Conservation (phyloP, 2,329 filamentous ascomycete species). For the Beauveria australis region DNA sequence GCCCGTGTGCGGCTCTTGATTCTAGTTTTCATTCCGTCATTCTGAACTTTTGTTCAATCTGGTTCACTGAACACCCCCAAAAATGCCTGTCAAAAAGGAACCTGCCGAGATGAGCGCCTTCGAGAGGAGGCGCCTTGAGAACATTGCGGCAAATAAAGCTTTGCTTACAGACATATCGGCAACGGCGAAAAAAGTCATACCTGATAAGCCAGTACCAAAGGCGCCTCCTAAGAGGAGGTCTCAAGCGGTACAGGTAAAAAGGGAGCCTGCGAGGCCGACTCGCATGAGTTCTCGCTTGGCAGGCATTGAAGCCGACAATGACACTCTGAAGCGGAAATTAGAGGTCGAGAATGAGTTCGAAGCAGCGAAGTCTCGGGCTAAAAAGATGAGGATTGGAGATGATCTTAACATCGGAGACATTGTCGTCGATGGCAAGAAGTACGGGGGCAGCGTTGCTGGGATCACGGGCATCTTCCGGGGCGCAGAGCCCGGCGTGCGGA, state of each 20-base stretch:
- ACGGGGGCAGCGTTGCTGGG: conserved; percentile 59
- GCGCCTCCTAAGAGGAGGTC: conserved; percentile 26
- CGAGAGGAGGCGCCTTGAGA: conserved; percentile 74
- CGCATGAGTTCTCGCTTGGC: conserved; percentile 52
- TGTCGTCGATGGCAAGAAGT: conserved; percentile 70
- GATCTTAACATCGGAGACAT: conserved; percentile 68
- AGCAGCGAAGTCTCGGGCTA: conserved; percentile 40
- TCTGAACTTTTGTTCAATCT: too few species aligned
- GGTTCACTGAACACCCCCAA: neutral
- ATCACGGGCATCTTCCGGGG: conserved; percentile 51
- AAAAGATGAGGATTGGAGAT: conserved; percentile 45
- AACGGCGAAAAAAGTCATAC: conserved; percentile 61
- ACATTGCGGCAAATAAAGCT: conserved; percentile 79
- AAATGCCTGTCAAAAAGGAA: conserved; percentile 39
- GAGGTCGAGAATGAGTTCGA: conserved; percentile 40
- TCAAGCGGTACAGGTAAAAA: conserved; percentile 35
- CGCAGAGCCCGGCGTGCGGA: conserved; percentile 73
- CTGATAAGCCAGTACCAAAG: conserved; percentile 44
- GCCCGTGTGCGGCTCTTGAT: neutral
- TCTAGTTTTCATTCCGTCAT: too few species aligned
- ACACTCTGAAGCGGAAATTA: conserved; percentile 40
- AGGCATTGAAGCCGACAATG: conserved; percentile 41
- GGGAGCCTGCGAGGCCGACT: conserved; percentile 40
- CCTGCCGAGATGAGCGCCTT: conserved; percentile 63
- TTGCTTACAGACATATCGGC: conserved; percentile 69